Base-by-base conservation (phyloP, 129 eudicot genomes). In the Centella asiatica region DNA sequence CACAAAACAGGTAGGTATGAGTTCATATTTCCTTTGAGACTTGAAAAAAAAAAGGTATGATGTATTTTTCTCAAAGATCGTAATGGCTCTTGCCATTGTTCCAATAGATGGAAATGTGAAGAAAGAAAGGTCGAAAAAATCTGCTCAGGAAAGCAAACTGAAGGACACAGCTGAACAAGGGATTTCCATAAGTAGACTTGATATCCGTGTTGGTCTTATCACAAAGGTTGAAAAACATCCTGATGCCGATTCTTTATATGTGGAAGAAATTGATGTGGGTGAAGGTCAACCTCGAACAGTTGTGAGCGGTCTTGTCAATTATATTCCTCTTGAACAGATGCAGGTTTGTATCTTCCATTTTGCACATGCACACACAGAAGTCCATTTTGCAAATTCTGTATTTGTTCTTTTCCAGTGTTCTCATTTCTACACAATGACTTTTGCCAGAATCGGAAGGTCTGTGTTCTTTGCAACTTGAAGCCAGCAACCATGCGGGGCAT, bases 401-500 rank as follows among this genome's bases (percentile, higher is more conserved):
- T n/a, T n/a, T n/a, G n/a, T n/a, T 47, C 22, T 29, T 50, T 44
- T 33, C 10, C 10, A 20, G 59, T 34, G 18, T 65, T 8, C 44
- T 50, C 15, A 12, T 22, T 60, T 53, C 18, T 45, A 27, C 54
- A 65, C 25, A n/a, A 60, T 52, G 33, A 7, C 62, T 26, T 42
- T 33, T 33, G 19, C 57, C 80, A 92, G 98, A 83, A 92, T 33
- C 95, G 96, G 52, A 92, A 80, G 76, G 98, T 92, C 33, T 92
- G 98, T 61, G 95, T 92, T 69, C 95, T 92, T 49, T 92, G 98
- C 86, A 92, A 92, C 73, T 71, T 92, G 71, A 92, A 92, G 79
- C 96, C 98, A 34, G 98, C 96, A 64, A 64, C 82, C 77, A 92
- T 92, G 98, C 69, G 98, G 68, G 98, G 96, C 8, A 84, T 92